Conservation (phyloP, 345 rosid genomes). For the Psidium guajava region DNA sequence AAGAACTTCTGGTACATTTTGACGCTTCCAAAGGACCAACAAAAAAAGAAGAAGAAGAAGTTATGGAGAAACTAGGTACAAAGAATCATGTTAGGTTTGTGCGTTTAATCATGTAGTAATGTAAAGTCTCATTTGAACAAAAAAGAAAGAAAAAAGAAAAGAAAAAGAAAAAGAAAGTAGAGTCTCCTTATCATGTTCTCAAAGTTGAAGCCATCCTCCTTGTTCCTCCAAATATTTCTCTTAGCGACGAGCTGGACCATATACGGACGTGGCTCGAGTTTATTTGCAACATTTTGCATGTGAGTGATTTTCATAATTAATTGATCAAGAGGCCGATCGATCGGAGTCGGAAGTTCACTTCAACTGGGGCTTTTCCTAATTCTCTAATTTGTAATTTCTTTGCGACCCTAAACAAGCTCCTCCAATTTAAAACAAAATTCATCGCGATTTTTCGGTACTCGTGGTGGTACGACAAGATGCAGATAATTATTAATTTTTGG, state of each 20-base stretch:
- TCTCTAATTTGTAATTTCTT: not conserved
- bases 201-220: too few relatives aligned
- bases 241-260: not conserved
- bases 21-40: not conserved
- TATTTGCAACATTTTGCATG: not conserved
- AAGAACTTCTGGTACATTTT: not conserved
- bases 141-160: too few relatives aligned
- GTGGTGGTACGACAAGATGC: not conserved
- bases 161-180: too few relatives aligned
- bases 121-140: too few relatives aligned
- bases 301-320: not conserved
- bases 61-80: not conserved
- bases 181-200: too few relatives aligned
- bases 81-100: not conserved
- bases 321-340: not conserved
- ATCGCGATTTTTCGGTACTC: not conserved
- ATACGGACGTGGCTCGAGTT: not conserved
- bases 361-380: not conserved
- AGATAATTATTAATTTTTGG: not conserved
- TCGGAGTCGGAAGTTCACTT: not conserved
- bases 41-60: not conserved
- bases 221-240: not conserved
- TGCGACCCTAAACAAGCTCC: not conserved
- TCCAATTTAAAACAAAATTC: not conserved
- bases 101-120: too few relatives aligned